Evolutionary conservation across 495 filamentous ascomycete genomes (phyloP), one percentile per base, ranked within the genome.

Genomic region (Hyaloscypha finlandica): DNA sequence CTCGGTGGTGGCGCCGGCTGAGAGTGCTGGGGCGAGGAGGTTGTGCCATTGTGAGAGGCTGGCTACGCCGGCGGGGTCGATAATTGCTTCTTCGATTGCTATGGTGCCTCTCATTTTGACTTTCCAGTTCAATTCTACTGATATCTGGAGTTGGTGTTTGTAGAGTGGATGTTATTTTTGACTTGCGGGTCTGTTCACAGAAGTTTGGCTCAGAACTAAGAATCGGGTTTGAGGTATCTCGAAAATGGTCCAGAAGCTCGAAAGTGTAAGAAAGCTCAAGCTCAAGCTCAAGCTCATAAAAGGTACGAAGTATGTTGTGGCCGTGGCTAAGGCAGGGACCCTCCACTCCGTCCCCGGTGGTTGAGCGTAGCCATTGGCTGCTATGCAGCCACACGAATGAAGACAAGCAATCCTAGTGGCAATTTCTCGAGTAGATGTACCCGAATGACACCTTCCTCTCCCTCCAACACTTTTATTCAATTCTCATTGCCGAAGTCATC

Each of bases 11-110:
- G 6, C 33, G 60, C 0, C 57, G 52, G 53, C 19, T 42, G 25
- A 25, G 25, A 25, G 25, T 25, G 64, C 64, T 8, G 77, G 74
- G 57, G 73, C 66, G 70, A 75, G 76, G 39, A 78, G 71, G 6
- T 70, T 14, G 3, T 76, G 75, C 12, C 64, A 70, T 51, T 71
- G 60, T 56, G 70, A 63, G 25, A 78, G 67, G 67, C 72, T 74
- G 14, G 70, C 52, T 37, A 78, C 61, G 51, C 74, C 76, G 52
- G 66, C 66, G 2, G 74, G 77, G 70, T 85, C 74, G 69, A 88
- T 84, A 67, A 89, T 81, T 8, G 83, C 82, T 61, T 86, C 78
- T 33, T 85, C 80, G 39, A 83, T 87, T 25, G 86, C 83, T 63
- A 83, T 85, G 61, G 85, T 88, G 66, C 80, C 71, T 37, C 31